Evolutionary conservation across 345 rosid species (phyloP), one percentile per base, ranked within the genome.

Genomic region (Boechera retrofracta): DNA sequence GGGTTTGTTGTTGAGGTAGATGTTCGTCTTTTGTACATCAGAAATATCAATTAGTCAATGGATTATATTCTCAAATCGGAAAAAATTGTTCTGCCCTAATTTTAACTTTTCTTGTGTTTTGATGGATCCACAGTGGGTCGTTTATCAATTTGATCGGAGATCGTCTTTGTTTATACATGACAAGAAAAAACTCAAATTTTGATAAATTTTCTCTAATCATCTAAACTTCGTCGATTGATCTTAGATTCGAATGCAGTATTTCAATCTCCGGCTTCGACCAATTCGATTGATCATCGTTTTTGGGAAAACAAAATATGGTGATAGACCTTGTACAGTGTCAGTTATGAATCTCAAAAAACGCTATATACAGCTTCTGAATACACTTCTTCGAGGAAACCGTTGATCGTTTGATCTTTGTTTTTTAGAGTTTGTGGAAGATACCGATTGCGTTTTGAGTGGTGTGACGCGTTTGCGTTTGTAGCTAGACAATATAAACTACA

Each of bases 11-110:
- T n/a, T 39, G 71, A 63, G 65, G 65, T 77, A 53, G 65, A 53
- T 69, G 68, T 45, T 71, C 60, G 7, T 57, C 12, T 70, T 35
- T 77, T 77, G 81, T 77, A 77, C 36, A 71, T 77, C 60, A 71
- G 44, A 57, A 52, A 7, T 55, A 77, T 69, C 76, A 48, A 63
- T 64, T 44, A 64, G 68, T 3, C 42, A 67, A 36, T 67, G 68
- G 44, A 67, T 58, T 38, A 62, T 53, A 55, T 33, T 55, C 70
- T 49, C 33, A 39, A 49, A 11, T 38, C 51, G 47, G 59, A 59
- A 24, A 18, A 18, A 36, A 4, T 26, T 32, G 47, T 55, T 32
- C 31, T 33, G 2, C 16, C 13, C 24, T 18, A 24, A 41, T 42
- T 5, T 21, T 36, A n/a, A 26, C 21, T 6, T 13, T 32, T 9